phyloP scores from a whole-genome alignment of 148 eudicot genomes.

The Chenopodium berlandieri region DNA sequence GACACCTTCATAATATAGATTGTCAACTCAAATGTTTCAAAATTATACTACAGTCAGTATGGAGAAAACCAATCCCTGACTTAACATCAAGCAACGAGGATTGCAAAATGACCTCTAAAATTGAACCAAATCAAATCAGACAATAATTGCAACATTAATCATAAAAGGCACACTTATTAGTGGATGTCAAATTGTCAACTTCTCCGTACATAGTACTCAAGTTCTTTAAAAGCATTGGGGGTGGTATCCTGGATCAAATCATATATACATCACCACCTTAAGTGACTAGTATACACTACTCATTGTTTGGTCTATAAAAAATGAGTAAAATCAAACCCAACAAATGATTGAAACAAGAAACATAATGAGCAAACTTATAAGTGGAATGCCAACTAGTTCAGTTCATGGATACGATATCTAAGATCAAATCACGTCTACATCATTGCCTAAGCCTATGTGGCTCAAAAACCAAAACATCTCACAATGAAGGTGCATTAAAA shows the following conservation, averaged over 20 bases:
- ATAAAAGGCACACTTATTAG: neutral
- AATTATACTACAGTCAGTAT: too few relatives aligned
- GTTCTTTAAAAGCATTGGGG: too few relatives aligned
- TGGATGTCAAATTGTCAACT: neutral
- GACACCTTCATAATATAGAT: neutral
- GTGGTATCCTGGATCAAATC: neutral
- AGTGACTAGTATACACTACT: too few relatives aligned
- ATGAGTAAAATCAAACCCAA: neutral
- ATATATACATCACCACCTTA: neutral
- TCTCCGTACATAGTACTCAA: too few relatives aligned
- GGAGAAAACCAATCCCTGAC: neutral
- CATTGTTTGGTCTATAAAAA: neutral
- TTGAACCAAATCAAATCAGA: neutral
- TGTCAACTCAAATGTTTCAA: neutral
- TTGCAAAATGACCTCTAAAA: neutral
- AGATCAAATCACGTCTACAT: too few relatives aligned
- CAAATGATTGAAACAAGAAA: slow-evolving; percentile 5
- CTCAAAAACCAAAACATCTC: neutral
- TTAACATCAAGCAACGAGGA: neutral
- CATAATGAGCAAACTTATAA: neutral
- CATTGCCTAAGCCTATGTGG: neutral
- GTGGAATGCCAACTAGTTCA: too few relatives aligned
- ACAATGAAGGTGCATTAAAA: neutral
- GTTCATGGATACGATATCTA: too few relatives aligned
- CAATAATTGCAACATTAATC: neutral